Conservation (phyloP, 352 stramenopile genomes). For the Globisporangium cylindrosporum region DNA sequence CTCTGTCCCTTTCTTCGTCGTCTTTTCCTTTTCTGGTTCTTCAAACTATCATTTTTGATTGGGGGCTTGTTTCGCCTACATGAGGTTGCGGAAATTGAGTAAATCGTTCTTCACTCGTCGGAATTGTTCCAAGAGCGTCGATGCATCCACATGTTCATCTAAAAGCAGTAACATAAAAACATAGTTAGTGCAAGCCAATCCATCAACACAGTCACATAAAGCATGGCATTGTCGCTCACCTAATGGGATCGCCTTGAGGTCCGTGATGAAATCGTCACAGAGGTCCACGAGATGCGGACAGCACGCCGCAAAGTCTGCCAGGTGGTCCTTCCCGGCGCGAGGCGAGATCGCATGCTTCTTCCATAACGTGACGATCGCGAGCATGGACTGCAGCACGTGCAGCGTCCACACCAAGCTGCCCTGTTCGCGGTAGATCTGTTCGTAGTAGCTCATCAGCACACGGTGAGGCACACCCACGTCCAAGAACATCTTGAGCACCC, state of each 20-base stretch:
- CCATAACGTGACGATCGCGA: constrained; percentile 76
- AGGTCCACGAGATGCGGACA: constrained; percentile 77
- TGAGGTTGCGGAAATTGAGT: constrained; percentile 64
- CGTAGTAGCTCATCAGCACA: constrained; percentile 73
- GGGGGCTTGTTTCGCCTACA: constrained; percentile 35
- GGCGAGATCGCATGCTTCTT: constrained; percentile 78
- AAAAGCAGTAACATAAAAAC: constrained; percentile 12
- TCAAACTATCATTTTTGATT: background rate
- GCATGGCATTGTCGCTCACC: constrained; percentile 29
- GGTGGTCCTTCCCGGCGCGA: constrained; percentile 57
- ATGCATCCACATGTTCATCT: constrained; percentile 65
- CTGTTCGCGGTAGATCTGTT: constrained; percentile 76
- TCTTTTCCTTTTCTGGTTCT: background rate
- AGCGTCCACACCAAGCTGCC: constrained; percentile 58
- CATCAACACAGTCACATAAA: background rate
- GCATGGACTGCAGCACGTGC: constrained; percentile 74
- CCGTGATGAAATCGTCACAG: constrained; percentile 77
- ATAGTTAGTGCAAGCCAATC: constrained; percentile 5
- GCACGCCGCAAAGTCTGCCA: constrained; percentile 73
- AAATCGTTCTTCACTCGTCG: constrained; percentile 71
- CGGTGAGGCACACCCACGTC: constrained; percentile 78
- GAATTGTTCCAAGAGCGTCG: constrained; percentile 67
- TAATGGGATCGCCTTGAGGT: constrained; percentile 71
- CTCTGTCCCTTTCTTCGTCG: background rate
- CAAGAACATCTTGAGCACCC: constrained; percentile 78